Percentiles rank a stretch among this genome's conserved stretches.
Conservation (phyloP, 805 yeast genomes). For the Groenewaldozyma tartarivorans region DNA sequence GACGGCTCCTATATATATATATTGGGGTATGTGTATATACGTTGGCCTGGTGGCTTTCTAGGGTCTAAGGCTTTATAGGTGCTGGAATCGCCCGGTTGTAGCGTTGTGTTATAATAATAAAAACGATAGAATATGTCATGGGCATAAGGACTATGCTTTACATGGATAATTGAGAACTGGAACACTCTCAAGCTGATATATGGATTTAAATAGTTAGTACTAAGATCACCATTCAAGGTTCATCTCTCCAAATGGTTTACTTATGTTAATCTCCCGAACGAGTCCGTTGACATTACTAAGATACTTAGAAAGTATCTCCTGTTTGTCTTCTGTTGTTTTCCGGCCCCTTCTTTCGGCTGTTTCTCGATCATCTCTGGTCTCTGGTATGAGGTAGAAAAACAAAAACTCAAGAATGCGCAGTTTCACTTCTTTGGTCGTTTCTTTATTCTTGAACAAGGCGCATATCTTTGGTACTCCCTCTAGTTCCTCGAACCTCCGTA, state of each 20-base stretch:
- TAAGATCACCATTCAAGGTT: conserved; percentile 41
- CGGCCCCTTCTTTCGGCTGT: conserved; percentile 19
- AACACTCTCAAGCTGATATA: no score
- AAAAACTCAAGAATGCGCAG: conserved; percentile 60
- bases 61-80: no score
- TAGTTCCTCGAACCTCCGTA: conserved; percentile 48
- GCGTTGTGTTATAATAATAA: no score
- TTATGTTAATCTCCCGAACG: conserved; percentile 36
- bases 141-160: no score
- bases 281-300: conserved; percentile 38
- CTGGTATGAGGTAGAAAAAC: conserved; percentile 60
- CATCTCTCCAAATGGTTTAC: conserved; percentile 42
- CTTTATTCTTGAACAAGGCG: conserved; percentile 31
- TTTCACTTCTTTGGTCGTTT: conserved; percentile 43
- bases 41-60: no score
- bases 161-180: no score
- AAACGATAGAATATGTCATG: no score
- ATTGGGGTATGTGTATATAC: no score
- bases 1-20: no score
- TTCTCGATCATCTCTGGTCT: conserved; percentile 26
- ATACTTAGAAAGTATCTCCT: conserved; percentile 32
- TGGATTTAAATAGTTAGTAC: no score
- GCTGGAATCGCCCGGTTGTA: no score
- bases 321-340: conserved; percentile 37
- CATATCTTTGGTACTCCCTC: conserved; percentile 50